Conservation (phyloP, 2,329 filamentous ascomycete genomes). For the Colletotrichum lupini region DNA sequence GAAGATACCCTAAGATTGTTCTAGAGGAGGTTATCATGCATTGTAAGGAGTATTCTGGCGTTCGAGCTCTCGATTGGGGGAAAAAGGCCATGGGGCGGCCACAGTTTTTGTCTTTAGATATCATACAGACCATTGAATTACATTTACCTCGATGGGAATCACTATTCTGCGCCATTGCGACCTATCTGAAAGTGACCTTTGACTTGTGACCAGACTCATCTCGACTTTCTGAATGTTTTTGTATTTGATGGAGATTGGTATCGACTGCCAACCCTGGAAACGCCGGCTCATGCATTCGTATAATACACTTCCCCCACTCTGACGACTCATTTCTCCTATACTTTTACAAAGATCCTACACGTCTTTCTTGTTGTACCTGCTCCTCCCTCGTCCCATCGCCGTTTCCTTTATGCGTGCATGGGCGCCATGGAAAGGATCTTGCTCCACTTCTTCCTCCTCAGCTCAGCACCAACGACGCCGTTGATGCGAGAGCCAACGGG, state of each 20-base stretch:
- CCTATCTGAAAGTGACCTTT: background rate
- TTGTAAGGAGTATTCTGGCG: slow-evolving; percentile 27
- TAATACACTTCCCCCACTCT: slow-evolving; percentile 17
- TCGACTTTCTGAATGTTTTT: slow-evolving; percentile 1
- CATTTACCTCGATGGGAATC: background rate
- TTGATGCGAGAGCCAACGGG: slow-evolving; percentile 94
- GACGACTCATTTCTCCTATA: slow-evolving; percentile 11
- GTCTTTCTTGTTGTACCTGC: background rate
- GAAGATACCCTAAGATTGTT: slow-evolving; percentile 40
- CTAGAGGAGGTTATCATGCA: slow-evolving; percentile 14
- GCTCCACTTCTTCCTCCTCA: slow-evolving; percentile 95
- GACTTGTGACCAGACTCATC: background rate
- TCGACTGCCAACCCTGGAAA: slow-evolving; percentile 31
- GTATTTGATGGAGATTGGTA: slow-evolving; percentile 34
- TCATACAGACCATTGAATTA: background rate
- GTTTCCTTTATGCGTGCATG: slow-evolving; percentile 60
- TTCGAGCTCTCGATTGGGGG: slow-evolving; percentile 1
- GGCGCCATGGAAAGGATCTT: slow-evolving; percentile 98
- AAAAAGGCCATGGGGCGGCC: slow-evolving; percentile 14
- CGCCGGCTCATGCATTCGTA: slow-evolving; percentile 35
- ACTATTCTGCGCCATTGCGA: background rate
- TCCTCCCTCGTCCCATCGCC: background rate
- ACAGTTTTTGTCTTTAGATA: slow-evolving; percentile 1
- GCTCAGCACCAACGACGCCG: slow-evolving; percentile 88
- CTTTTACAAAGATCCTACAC: slow-evolving; percentile 28